Evolutionary conservation across 1,139 yeast genomes (phyloP).

Genomic region (Magnusiomyces tetraspermus): DNA sequence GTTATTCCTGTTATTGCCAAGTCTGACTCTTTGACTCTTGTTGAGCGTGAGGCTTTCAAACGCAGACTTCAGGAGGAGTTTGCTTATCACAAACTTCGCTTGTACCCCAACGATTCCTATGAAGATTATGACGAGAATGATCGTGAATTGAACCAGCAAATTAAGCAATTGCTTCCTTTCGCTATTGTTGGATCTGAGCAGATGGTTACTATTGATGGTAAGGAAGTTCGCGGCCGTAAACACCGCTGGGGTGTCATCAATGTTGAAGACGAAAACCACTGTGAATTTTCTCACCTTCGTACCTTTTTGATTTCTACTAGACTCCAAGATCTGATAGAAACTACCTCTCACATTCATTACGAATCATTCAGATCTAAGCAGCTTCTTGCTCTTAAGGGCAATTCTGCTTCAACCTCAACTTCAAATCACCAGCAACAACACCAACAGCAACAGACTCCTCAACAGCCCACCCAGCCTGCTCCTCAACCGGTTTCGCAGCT

Average conservation of each 20-base stretch:
- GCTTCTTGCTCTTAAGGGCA: constrained; percentile 86
- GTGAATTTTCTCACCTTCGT: constrained; percentile 89
- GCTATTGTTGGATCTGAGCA: constrained; percentile 92
- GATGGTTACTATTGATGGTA: constrained; percentile 58
- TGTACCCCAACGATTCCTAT: constrained; percentile 83
- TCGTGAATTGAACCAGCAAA: constrained; percentile 31
- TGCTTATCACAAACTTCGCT: constrained; percentile 57
- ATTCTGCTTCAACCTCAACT: constrained; percentile 38
- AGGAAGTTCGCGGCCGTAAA: constrained; percentile 77
- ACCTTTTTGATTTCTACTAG: constrained; percentile 93
- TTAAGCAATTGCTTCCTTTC: constrained; percentile 66
- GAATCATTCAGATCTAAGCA: constrained; percentile 92
- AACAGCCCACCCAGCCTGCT: neutral
- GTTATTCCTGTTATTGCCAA: constrained; percentile 95
- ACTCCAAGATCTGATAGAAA: constrained; percentile 89
- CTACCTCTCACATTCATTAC: constrained; percentile 81
- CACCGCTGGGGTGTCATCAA: constrained; percentile 88
- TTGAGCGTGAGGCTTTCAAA: constrained; percentile 74
- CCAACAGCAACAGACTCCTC: neutral
- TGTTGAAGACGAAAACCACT: constrained; percentile 84
- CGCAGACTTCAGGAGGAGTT: constrained; percentile 66
- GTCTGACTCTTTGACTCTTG: constrained; percentile 78
- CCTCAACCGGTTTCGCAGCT: neutral
- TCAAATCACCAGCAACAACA: neutral
- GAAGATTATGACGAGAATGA: constrained; percentile 61